Percentiles rank a stretch among this genome's conserved stretches.
phyloP scores from a whole-genome alignment of 108 stramenopile genomes.

The Conticribra weissflogii region DNA sequence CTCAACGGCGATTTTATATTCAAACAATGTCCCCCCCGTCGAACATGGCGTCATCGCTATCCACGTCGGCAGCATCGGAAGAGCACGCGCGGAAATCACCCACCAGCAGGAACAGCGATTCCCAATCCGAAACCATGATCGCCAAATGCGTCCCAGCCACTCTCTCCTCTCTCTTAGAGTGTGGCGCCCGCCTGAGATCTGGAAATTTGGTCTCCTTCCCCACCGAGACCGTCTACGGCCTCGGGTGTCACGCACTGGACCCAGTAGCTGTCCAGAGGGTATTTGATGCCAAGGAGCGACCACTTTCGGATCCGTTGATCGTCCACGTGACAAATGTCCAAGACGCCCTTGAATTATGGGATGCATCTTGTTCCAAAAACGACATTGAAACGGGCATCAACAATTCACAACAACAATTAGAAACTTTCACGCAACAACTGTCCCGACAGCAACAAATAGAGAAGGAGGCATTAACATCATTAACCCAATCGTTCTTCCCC shows the following conservation, averaged over 20 bases:
- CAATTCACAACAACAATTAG: constrained; percentile 2
- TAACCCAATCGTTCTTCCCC: constrained; percentile 88
- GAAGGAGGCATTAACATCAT: constrained; percentile 41
- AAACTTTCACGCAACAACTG: background rate
- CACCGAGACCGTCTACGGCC: constrained; percentile 99
- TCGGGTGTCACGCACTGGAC: constrained; percentile 96
- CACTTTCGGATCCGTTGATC: constrained; percentile 95
- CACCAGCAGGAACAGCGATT: background rate
- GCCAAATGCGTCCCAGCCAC: constrained; percentile 45
- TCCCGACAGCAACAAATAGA: constrained; percentile 42
- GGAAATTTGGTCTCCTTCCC: constrained; percentile 88
- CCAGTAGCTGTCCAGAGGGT: constrained; percentile 82
- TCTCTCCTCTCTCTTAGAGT: constrained; percentile 47
- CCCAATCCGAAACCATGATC: background rate
- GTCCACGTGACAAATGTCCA: constrained; percentile 83
- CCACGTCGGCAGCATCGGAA: constrained; percentile 4
- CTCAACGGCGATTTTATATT: background rate
- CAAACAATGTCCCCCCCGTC: background rate
- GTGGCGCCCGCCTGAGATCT: constrained; percentile 68
- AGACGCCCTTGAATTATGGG: constrained; percentile 78
- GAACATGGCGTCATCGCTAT: background rate
- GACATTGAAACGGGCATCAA: background rate
- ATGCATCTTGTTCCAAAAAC: constrained; percentile 37
- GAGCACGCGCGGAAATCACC: too few species aligned
- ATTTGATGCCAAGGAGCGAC: constrained; percentile 94